Base-by-base conservation (phyloP, 257 asterid genomes). In the Solanum virginianum region DNA sequence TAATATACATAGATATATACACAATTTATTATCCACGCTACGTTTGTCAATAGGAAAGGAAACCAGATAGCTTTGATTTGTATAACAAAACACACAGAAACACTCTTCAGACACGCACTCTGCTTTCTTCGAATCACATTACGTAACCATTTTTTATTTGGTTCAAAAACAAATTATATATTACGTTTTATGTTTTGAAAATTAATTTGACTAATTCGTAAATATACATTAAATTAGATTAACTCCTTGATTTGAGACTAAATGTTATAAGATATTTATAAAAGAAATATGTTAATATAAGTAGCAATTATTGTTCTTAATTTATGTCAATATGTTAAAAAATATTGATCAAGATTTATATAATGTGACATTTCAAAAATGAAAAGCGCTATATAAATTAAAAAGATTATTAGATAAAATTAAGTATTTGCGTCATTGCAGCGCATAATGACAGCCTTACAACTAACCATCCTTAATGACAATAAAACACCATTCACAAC, bases 31-130 rank as follows among this genome's bases (percentile, higher is more conserved):
- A 13, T 75, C n/a, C 3, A 22, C 81, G 15, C 11, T 74, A 7
- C 24, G 81, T 49, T 49, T 51, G 62, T 13, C 4, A 24, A 24
- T 49, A 39, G 49, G 62, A 62, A 45, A 80, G 85, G 84, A 71
- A 69, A 84, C 87, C 82, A 43, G 80, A 80, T 85, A 84, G 80
- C 83, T 57, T 59, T 77, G 5, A 74, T 75, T 75, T 49, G 60
- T 75, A 66, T 29, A 75, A 43, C 43, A 75, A 41, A 75, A 77
- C 41, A 51, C 63, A 77, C 22, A 51, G 22, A 51, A 77, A 51
- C 45, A 77, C 62, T 15, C 45, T 51, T 0, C 41, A 75, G 45
- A 49, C 45, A 49, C 82, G 9, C 62, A 75, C 82, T 14, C 9
- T 51, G 60, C 45, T 49, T 75, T 75, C 20, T 72, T 45, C 59